Base-by-base conservation (phyloP, 805 yeast genomes). In the Saccharomycopsis sp. region DNA sequence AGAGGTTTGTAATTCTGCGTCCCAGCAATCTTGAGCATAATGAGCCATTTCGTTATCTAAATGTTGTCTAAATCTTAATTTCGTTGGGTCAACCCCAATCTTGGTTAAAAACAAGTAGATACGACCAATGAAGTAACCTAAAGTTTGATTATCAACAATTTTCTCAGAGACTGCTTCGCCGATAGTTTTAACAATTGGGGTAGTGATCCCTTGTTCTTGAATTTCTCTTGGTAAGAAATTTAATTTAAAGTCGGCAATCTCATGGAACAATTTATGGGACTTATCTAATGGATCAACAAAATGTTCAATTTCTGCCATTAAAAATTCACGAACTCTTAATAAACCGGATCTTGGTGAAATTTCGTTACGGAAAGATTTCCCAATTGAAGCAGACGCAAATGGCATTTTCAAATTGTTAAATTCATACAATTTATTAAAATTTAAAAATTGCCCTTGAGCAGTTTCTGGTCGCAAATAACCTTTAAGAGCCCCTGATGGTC, bases 1-100 rank as follows among this genome's bases (percentile, higher is more conserved):
- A 27, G 96, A 86, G 35, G 96, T 81, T 57, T 85, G 81, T 59
- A 93, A 74, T 72, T 93, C 99, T 54, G 95, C 97, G 70, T 93
- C 99, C 99, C 99, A 93, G 74, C 99, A 93, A 70, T 93, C 99
- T 55, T 95, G 81, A 50, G 98, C 98, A 65, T 93, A 93, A 66
- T 93, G 99, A 16, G 99, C 99, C 99, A 93, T 93, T 72, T 93
- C 99, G 64, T 93, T 93, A 56, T 81, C 74, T 95, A 93, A 81
- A 69, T 93, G 99, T 72, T 93, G 98, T 74, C 99, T 85, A 79
- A 93, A 93, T 66, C 99, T 80, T 63, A 93, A 68, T 59, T 87
- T 80, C 46, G 67, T 61, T 50, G 81, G 72, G 64, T 93, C 90
- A 54, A 89, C 88, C 71, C 99, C 99, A 59, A 93, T 86, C 63